A percentile compares a stretch with the other conserved stretches of the same genome.
These are phyloP conservation scores for Arthroderma sp. DNA, from an alignment of 2,329 filamentous ascomycete species.

Conservation along the genomic window DNA sequence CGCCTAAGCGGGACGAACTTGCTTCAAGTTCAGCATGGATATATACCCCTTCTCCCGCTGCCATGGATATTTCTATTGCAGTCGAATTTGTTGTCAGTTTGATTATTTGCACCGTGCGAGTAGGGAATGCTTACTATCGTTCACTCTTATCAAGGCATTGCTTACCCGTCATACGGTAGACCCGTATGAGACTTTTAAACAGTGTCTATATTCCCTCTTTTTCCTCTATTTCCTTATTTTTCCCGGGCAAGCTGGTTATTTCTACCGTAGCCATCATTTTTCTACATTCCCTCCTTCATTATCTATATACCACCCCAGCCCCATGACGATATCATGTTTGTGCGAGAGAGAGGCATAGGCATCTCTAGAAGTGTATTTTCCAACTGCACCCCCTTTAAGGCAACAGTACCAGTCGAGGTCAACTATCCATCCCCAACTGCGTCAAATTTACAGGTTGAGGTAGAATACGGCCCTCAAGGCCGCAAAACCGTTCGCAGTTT, in stretches of 20 bases:
- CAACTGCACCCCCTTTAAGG: not conserved
- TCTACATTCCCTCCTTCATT: not conserved
- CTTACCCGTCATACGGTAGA: not conserved
- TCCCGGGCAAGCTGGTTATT: not conserved
- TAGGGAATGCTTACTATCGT: not conserved
- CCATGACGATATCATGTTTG: conserved; percentile 2
- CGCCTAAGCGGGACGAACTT: not conserved
- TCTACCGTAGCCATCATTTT: not conserved
- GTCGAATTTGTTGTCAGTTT: not conserved
- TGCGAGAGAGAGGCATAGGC: not conserved
- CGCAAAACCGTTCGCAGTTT: conserved; percentile 22
- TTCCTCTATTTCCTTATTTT: not conserved
- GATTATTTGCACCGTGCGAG: not conserved
- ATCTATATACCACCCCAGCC: conserved; percentile 5
- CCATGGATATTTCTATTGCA: not conserved
- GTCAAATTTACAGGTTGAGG: conserved; percentile 12
- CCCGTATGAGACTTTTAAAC: not conserved
- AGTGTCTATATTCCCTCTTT: not conserved
- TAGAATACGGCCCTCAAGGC: conserved; percentile 4
- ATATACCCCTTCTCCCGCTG: not conserved
- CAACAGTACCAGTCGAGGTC: not conserved
- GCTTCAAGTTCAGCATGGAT: not conserved
- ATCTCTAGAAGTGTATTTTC: not conserved
- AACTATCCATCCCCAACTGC: conserved; percentile 11
- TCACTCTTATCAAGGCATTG: not conserved